Conservation (phyloP, 2,329 filamentous ascomycete species). For the Fusarium nygamai region DNA sequence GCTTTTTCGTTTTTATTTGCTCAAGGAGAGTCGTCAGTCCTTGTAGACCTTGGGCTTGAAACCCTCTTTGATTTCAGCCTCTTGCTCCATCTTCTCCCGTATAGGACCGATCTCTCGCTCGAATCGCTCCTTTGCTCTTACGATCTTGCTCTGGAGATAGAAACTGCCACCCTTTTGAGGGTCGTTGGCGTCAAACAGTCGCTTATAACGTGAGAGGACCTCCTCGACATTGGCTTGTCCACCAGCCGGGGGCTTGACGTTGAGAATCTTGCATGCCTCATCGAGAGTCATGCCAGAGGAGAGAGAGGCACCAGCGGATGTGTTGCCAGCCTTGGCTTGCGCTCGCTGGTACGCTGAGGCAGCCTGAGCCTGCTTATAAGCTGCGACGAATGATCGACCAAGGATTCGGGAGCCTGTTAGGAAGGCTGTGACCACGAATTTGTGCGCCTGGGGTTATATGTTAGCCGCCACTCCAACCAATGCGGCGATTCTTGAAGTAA, state of each 20-base stretch:
- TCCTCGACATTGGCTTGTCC: constrained; percentile 82
- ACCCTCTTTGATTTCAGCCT: constrained; percentile 83
- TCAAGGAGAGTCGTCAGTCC: constrained; percentile 62
- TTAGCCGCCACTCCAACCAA: constrained; percentile 25
- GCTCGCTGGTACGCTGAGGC: constrained; percentile 83
- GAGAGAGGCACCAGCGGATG: constrained; percentile 61
- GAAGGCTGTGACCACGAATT: constrained; percentile 88
- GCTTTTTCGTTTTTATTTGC: not conserved
- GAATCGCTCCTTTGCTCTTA: constrained; percentile 90
- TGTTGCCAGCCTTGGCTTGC: constrained; percentile 69
- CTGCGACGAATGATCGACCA: constrained; percentile 91
- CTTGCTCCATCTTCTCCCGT: constrained; percentile 74
- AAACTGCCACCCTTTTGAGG: constrained; percentile 97
- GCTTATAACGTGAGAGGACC: constrained; percentile 89
- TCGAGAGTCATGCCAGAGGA: constrained; percentile 87
- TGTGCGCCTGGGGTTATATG: constrained; percentile 75
- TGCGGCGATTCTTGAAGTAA: constrained; percentile 26
- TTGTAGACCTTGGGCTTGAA: constrained; percentile 98
- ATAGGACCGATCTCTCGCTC: constrained; percentile 84
- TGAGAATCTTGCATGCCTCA: constrained; percentile 96
- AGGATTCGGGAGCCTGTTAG: constrained; percentile 90
- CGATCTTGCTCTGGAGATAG: constrained; percentile 96
- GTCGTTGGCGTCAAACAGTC: constrained; percentile 92
- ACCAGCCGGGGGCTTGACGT: constrained; percentile 83
- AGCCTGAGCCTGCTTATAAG: constrained; percentile 93